Conservation (phyloP, 306 rosid genomes). For the Bauhinia variegata region DNA sequence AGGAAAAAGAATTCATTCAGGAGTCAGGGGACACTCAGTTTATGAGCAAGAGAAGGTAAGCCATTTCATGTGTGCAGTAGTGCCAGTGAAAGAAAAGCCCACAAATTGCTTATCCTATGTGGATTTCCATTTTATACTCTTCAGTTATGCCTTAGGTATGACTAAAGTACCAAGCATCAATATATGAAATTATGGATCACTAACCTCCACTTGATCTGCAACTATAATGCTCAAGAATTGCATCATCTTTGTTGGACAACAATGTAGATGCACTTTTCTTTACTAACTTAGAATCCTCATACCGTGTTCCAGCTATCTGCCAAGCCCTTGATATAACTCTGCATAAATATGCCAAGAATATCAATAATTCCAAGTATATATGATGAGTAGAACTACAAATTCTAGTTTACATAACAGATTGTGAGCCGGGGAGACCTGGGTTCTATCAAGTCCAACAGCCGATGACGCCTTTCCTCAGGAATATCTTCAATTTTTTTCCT, state of each 20-base stretch:
- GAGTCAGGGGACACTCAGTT: conserved; percentile 1
- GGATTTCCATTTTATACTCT: background rate
- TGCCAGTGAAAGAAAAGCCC: conserved; percentile 9
- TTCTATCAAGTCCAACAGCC: conserved; percentile 58
- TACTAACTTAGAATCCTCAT: conserved; percentile 63
- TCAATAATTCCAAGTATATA: conserved; percentile 32
- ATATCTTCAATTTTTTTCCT: too few species aligned
- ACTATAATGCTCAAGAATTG: conserved; percentile 58
- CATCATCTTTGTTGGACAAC: conserved; percentile 42
- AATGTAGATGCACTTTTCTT: conserved; percentile 61
- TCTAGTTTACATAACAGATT: conserved; percentile 2
- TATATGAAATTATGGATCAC: conserved; percentile 30
- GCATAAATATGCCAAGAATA: conserved; percentile 40
- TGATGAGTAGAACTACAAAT: conserved; percentile 7
- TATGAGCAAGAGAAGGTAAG: conserved; percentile 7
- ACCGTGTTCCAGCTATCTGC: conserved; percentile 84
- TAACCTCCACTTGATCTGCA: conserved; percentile 81
- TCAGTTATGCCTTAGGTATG: background rate
- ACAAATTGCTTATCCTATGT: background rate
- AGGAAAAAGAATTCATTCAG: conserved; percentile 5
- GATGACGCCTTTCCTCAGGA: conserved; percentile 88
- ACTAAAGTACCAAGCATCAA: conserved; percentile 30
- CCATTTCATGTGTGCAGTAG: background rate
- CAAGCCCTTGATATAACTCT: conserved; percentile 83
- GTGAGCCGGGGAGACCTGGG: conserved; percentile 50